Base-by-base conservation (phyloP, 75 land plant species). In the Cupressus sempervirens region DNA sequence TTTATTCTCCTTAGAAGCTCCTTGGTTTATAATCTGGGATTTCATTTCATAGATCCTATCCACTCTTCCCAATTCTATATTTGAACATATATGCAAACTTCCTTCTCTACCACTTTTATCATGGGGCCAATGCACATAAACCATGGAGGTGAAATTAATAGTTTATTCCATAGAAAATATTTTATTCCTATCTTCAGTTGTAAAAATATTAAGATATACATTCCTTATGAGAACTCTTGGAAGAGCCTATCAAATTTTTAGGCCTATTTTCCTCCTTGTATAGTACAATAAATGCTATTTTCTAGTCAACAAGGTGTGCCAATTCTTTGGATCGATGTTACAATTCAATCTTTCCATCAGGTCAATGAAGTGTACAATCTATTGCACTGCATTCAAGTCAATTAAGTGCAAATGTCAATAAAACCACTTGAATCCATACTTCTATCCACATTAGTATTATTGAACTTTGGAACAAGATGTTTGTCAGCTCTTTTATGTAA, bases 401-500 rank as follows among this genome's bases (percentile, higher is more conserved):
- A n/a, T n/a, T n/a, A n/a, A n/a, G n/a, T n/a, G n/a, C n/a, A n/a
- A n/a, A n/a, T n/a, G n/a, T n/a, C n/a, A n/a, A n/a, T n/a, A n/a
- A n/a, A n/a, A n/a, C n/a, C n/a, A n/a, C n/a, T n/a, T n/a, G n/a
- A 92, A n/a, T 96, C 98, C 9, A 98, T 96, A 91, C 98, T 96
- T 75, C 88, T 91, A 83, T 98, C 99, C 81, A 98, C 98, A 84
- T 98, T 98, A n/a, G 53, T 50, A 50, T 50, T 50, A 50, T 50
- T 50, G 13, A 50, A 14, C 53, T 50, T 50, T 50, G 53, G 99
- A 41, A 96, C 93, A 38, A 93, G 88, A 91, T 94, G 93, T 86
- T 98, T 98, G 52, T 95, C 96, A 83, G 99, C 97, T 54, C 95
- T 84, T 75, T 94, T 93, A 85, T 94, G 95, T 12, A 94, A 88